Base-by-base conservation (phyloP, 1,284 basidiomycete genomes). In the Vanrija pseudolonga region DNA sequence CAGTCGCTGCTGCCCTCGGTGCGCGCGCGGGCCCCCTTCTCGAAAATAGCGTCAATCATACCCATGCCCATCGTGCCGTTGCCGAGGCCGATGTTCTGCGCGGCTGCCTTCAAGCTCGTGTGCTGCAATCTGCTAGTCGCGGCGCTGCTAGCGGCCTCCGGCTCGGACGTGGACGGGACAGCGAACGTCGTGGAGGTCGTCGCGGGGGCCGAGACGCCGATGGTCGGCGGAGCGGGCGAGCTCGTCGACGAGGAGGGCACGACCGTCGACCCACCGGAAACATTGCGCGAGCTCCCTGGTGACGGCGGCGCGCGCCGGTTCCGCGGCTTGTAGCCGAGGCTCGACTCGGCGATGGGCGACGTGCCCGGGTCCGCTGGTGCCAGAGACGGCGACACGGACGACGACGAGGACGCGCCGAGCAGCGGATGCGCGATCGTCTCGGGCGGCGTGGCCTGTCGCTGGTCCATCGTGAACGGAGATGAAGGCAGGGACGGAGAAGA, bases 21-120 rank as follows among this genome's bases (percentile, higher is more conserved):
- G 22, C 77, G 64, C 15, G 74, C 76, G 24, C 77, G 77, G 57
- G 87, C 84, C 2, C 81, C 82, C 59, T 87, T 85, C 19, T 80
- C 79, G 5, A 87, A 82, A 20, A 94, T 78, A 59, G 83, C 84
- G 73, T 94, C 90, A 45, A 93, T 78, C 47, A 94, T 89, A 18
- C 83, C 83, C 89, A 89, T 91, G 2, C 90, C 90, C 43, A 89
- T 76, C 53, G 83, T 86, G 19, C 80, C 81, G 22, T 81, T 80
- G 54, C 85, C 86, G 44, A 90, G 75, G 0, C 89, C 89, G 18
- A 89, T 80, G 55, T 78, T 63, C 72, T 93, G 90, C 2, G 85
- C 86, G 2, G 85, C 85, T 1, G 88, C 84, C 74, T 89, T 91
- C 55, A 93, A 77, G 66, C 85, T 87, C 76, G 89, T 86, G 18